Evolutionary conservation across 345 rosid genomes (phyloP).

Genomic region (Moringa oleifera): DNA sequence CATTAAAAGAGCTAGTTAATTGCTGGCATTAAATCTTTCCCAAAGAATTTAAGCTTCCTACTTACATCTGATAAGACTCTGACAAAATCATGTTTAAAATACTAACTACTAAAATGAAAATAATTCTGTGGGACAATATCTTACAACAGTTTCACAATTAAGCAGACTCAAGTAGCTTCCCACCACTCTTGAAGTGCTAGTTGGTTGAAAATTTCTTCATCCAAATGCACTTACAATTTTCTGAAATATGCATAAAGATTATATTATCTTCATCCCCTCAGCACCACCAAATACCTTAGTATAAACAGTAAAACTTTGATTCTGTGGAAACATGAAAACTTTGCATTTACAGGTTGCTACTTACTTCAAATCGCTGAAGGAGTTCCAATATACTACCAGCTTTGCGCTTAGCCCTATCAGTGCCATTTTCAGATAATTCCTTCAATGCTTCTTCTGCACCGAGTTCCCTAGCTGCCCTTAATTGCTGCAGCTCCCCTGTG

Average conservation of each 20-base stretch:
- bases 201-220: background rate
- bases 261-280: background rate
- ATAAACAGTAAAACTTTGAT: too few relatives aligned
- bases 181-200: too few relatives aligned
- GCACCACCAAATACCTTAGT: background rate
- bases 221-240: background rate
- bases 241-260: background rate
- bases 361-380: slow-evolving; percentile 44
- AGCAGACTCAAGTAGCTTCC: too few relatives aligned
- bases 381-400: slow-evolving; percentile 76
- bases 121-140: too few relatives aligned
- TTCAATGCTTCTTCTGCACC: slow-evolving; percentile 73
- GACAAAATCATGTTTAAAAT: too few relatives aligned
- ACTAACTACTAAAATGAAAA: too few relatives aligned
- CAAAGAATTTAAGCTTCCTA: too few relatives aligned
- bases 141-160: too few relatives aligned
- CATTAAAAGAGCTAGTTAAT: too few relatives aligned
- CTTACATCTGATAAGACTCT: too few relatives aligned
- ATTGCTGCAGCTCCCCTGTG: slow-evolving; percentile 54
- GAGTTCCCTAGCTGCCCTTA: slow-evolving; percentile 55
- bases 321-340: background rate
- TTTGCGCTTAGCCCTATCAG: slow-evolving; percentile 97
- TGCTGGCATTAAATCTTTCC: too few relatives aligned
- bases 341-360: slow-evolving; percentile 9
- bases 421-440: slow-evolving; percentile 79